phyloP scores from a whole-genome alignment of 1,284 basidiomycete genomes.

The Cryptococcus maquisensis region DNA sequence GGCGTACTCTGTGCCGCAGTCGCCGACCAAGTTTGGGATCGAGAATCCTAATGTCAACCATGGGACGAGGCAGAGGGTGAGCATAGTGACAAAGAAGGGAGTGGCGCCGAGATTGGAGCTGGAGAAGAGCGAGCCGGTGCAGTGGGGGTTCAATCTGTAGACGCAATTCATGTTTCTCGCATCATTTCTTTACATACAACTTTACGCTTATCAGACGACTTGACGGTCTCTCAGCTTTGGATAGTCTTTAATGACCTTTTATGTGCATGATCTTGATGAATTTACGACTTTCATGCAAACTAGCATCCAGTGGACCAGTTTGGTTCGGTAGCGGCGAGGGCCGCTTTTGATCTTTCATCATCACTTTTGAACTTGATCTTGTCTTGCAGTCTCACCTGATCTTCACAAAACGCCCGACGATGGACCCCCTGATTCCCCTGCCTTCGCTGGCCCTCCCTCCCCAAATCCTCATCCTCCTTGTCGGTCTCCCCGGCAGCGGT shows the following conservation, averaged over 20 bases:
- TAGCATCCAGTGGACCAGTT: too few species aligned
- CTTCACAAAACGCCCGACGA: too few species aligned
- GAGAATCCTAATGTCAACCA: background rate
- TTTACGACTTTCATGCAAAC: background rate
- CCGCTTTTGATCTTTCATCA: too few species aligned
- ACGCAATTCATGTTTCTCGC: background rate
- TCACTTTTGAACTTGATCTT: too few species aligned
- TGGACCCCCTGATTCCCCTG: background rate
- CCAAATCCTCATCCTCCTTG: slow-evolving; percentile 40
- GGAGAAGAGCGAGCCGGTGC: background rate
- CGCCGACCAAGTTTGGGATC: background rate
- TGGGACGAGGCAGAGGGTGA: background rate
- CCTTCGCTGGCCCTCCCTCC: slow-evolving; percentile 1
- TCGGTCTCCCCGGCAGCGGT: slow-evolving; percentile 44
- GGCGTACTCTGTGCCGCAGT: background rate
- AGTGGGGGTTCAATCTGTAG: slow-evolving; percentile 1
- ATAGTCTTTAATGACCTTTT: background rate
- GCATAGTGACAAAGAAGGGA: background rate
- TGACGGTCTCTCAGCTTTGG: too few species aligned
- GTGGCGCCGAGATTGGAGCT: background rate
- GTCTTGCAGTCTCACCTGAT: too few species aligned
- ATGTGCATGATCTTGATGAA: background rate
- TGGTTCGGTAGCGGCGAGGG: too few species aligned
- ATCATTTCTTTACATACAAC: too few species aligned
- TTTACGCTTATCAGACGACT: too few species aligned